Percentiles rank a stretch among this genome's conserved stretches.
Conservation (phyloP, 345 rosid species). For the Iberis pinnata region DNA sequence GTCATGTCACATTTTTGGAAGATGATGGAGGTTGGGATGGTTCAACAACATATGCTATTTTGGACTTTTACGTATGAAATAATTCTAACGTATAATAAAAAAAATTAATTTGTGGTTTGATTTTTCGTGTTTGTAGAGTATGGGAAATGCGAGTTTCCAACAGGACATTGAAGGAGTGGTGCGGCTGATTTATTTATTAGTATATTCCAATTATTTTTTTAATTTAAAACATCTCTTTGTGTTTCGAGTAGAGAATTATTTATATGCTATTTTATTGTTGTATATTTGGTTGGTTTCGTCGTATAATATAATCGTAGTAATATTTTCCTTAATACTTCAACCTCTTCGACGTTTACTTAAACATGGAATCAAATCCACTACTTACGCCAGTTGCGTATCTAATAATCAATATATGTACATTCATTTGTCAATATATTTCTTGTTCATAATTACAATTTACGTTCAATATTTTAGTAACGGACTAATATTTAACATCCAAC, state of each 20-base stretch:
- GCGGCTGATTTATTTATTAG: conserved; percentile 11
- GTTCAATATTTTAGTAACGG: no score
- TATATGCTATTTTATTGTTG: conserved; percentile 15
- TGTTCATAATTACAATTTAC: no score
- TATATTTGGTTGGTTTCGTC: conserved; percentile 22
- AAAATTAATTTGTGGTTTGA: not conserved
- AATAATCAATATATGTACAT: no score
- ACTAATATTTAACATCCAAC: no score
- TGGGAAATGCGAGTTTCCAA: conserved; percentile 51
- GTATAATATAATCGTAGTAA: conserved; percentile 8
- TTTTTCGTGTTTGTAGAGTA: conserved; percentile 29
- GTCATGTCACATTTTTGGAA: not conserved
- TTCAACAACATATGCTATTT: no score
- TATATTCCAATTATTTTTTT: conserved; percentile 8
- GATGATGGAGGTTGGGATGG: not conserved
- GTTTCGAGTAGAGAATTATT: conserved; percentile 17
- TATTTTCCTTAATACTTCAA: not conserved
- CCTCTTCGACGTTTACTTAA: not conserved
- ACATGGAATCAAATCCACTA: conserved; percentile 1
- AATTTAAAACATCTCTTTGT: conserved; percentile 12
- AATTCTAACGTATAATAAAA: no score
- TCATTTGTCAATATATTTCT: no score
- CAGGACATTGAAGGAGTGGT: conserved; percentile 26
- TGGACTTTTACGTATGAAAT: no score
- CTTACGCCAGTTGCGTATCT: not conserved